phyloP scores from a whole-genome alignment of 495 filamentous ascomycete species.

The Penicillium paxilli region DNA sequence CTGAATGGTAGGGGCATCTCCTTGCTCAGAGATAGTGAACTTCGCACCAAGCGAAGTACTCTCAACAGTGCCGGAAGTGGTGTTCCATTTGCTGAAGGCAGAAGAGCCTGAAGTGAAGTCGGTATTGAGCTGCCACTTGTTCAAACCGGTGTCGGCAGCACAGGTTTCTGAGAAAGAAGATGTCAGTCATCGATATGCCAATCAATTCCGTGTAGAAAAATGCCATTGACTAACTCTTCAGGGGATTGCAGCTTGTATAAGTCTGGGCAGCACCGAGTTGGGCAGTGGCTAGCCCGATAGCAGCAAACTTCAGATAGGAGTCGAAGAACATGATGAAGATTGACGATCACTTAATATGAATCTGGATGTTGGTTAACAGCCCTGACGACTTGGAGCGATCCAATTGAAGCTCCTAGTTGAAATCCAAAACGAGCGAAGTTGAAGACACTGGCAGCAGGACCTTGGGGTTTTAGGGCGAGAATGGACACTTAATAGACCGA shows the following conservation, averaged over 20 bases:
- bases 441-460: background rate
- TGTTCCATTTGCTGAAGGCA: slow-evolving; percentile 58
- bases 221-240: slow-evolving; percentile 42
- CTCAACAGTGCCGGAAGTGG: slow-evolving; percentile 54
- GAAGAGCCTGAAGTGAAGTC: slow-evolving; percentile 63
- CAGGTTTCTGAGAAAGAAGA: slow-evolving; percentile 44
- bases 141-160: slow-evolving; percentile 63
- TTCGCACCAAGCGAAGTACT: slow-evolving; percentile 57
- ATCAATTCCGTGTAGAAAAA: background rate
- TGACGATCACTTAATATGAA: background rate
- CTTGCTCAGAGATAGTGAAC: slow-evolving; percentile 69
- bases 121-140: slow-evolving; percentile 51
- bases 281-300: slow-evolving; percentile 14
- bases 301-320: slow-evolving; percentile 25
- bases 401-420: too few relatives aligned
- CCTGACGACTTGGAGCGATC: background rate
- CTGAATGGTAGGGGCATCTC: slow-evolving; percentile 73
- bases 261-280: slow-evolving; percentile 65
- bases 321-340: slow-evolving; percentile 11
- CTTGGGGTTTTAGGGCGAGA: background rate
- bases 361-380: background rate
- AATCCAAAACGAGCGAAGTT: slow-evolving; percentile 3
- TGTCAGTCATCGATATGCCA: slow-evolving; percentile 3
- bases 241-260: slow-evolving; percentile 68
- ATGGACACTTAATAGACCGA: background rate